phyloP scores from a whole-genome alignment of 192 early-diverging fungal genomes.

The Pecoramyces ruminantium region DNA sequence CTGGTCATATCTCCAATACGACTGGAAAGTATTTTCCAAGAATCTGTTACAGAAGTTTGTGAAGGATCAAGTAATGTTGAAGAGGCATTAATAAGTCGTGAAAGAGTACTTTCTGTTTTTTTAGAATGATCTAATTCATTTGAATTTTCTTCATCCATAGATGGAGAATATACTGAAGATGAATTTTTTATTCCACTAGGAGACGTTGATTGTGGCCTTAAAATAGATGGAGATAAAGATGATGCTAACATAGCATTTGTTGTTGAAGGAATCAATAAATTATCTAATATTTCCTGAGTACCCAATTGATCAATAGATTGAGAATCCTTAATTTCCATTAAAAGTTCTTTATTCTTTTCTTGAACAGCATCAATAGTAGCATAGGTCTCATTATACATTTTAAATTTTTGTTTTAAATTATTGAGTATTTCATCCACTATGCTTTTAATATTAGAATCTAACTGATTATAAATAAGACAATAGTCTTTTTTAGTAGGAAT shows the following conservation, averaged over 20 bases:
- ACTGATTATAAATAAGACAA: not conserved
- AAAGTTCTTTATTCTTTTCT: not conserved
- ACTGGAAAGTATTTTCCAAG: not conserved
- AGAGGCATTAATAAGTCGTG: not conserved
- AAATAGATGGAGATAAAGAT: too few relatives aligned
- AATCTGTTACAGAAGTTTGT: not conserved
- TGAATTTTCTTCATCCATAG: too few relatives aligned
- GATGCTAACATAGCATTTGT: too few relatives aligned
- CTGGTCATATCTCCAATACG: not conserved
- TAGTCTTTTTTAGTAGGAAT: not conserved
- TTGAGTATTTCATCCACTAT: not conserved
- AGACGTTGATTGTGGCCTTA: too few relatives aligned
- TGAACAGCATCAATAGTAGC: not conserved
- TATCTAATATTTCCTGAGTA: not conserved
- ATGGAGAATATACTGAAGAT: too few relatives aligned
- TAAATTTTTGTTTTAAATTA: not conserved
- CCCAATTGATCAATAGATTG: not conserved
- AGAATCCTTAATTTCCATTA: not conserved
- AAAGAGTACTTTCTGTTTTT: not conserved
- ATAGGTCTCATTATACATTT: not conserved
- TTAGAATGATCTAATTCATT: not conserved
- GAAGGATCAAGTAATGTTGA: not conserved
- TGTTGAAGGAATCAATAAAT: too few relatives aligned
- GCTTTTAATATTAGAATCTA: not conserved
- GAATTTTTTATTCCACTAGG: too few relatives aligned